Evolutionary conservation across 2,329 filamentous ascomycete genomes (phyloP).

Genomic region (Macroventuria anomochaeta): DNA sequence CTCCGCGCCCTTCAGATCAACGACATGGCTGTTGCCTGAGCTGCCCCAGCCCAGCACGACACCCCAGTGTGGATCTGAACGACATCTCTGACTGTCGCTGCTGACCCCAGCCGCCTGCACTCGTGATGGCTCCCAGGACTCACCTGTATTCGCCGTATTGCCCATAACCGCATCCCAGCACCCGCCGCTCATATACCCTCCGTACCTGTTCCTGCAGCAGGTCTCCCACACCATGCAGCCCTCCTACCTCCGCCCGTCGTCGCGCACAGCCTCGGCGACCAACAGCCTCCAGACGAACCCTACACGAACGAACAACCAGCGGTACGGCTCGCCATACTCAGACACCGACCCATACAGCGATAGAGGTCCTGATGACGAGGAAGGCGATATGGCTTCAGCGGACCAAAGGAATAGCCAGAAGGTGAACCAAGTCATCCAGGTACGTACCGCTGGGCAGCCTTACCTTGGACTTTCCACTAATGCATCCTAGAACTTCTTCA

Average conservation of each 20-base stretch:
- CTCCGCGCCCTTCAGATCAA: slow-evolving; percentile 29
- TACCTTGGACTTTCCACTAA: background rate
- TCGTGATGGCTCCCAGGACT: slow-evolving; percentile 50
- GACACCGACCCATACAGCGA: slow-evolving; percentile 58
- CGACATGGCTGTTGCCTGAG: slow-evolving; percentile 49
- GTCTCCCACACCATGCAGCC: slow-evolving; percentile 73
- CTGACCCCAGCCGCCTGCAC: slow-evolving; percentile 32
- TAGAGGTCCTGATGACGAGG: slow-evolving; percentile 58
- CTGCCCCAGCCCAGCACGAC: slow-evolving; percentile 18
- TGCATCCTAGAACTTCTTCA: slow-evolving; percentile 78
- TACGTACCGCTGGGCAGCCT: slow-evolving; percentile 51
- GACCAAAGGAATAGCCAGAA: slow-evolving; percentile 58
- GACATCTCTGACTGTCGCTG: slow-evolving; percentile 29
- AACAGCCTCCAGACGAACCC: slow-evolving; percentile 75
- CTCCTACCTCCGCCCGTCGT: slow-evolving; percentile 75
- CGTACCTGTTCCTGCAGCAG: slow-evolving; percentile 29
- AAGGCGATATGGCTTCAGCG: slow-evolving; percentile 52
- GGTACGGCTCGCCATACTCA: slow-evolving; percentile 68
- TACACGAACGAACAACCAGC: slow-evolving; percentile 72
- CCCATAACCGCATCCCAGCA: slow-evolving; percentile 34
- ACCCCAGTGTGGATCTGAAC: slow-evolving; percentile 33
- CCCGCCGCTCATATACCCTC: slow-evolving; percentile 18
- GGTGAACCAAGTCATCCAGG: slow-evolving; percentile 92
- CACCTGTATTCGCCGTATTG: slow-evolving; percentile 43
- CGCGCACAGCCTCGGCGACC: slow-evolving; percentile 74